These are phyloP conservation scores for Cyberlindnera petersonii DNA, from an alignment of 805 yeast species.

Conservation along the genomic window DNA sequence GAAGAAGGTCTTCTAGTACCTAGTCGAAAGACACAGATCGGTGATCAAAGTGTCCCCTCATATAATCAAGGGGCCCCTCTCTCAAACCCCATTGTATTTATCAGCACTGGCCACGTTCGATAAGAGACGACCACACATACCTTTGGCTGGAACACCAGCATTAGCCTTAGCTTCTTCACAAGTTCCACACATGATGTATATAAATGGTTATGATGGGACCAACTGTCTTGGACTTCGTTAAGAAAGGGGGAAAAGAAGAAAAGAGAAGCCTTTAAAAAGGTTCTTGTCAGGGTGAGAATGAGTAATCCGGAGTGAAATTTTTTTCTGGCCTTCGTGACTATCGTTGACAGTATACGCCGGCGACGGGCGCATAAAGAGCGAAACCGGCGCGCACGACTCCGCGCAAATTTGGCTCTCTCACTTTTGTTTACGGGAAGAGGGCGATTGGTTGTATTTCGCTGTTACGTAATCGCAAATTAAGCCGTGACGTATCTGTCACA, in stretches of 20 bases:
- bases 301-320: slow-evolving; percentile 14
- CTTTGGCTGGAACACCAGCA: slow-evolving; percentile 15
- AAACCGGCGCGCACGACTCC: slow-evolving; percentile 9
- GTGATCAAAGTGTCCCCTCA: too few relatives aligned
- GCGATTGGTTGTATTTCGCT: too few relatives aligned
- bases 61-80: too few relatives aligned
- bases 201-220: neutral
- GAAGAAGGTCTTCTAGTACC: too few relatives aligned
- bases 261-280: slow-evolving; percentile 4
- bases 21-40: too few relatives aligned
- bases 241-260: neutral
- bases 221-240: neutral
- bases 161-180: slow-evolving; percentile 27
- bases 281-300: too few relatives aligned
- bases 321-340: slow-evolving; percentile 9
- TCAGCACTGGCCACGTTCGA: too few relatives aligned
- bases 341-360: slow-evolving; percentile 3
- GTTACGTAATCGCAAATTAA: neutral
- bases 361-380: slow-evolving; percentile 10
- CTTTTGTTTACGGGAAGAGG: too few relatives aligned
- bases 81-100: too few relatives aligned
- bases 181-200: slow-evolving; percentile 22
- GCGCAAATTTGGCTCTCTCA: neutral
- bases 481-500: too few relatives aligned
- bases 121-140: slow-evolving; percentile 11